These are phyloP conservation scores for Naganishia kalamii DNA, from an alignment of 768 basidiomycete genomes.

Conservation along the genomic window DNA sequence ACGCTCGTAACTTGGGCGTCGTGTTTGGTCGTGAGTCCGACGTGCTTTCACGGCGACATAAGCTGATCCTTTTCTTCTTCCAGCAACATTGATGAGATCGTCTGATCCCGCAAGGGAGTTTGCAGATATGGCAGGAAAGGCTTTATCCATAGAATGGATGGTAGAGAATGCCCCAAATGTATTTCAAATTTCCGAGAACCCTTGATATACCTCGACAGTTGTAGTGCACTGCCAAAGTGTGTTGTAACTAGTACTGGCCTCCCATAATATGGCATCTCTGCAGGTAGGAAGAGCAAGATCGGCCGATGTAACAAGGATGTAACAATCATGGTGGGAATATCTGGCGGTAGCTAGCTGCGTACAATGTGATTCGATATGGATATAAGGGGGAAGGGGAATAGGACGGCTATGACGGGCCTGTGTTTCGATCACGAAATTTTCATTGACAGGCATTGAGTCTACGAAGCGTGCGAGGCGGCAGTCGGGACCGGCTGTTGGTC, in stretches of 20 bases:
- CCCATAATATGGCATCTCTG: too few species aligned
- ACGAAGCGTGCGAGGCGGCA: too few species aligned
- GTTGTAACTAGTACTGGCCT: neutral
- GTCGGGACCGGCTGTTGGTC: too few species aligned
- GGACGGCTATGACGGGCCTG: too few species aligned
- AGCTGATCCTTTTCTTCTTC: slow-evolving; percentile 8
- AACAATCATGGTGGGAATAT: too few species aligned
- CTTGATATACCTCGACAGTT: slow-evolving; percentile 10
- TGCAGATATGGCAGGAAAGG: slow-evolving; percentile 92
- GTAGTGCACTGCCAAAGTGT: neutral
- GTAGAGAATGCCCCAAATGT: slow-evolving; percentile 60
- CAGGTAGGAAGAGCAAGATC: neutral
- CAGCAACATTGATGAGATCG: slow-evolving; percentile 91
- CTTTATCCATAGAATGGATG: slow-evolving; percentile 86
- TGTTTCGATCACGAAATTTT: too few species aligned
- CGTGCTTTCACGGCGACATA: neutral
- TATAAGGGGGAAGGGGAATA: too few species aligned
- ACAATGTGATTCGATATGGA: too few species aligned
- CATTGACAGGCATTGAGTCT: too few species aligned
- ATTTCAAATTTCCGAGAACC: neutral
- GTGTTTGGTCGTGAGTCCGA: slow-evolving; percentile 87
- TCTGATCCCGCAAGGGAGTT: slow-evolving; percentile 80
- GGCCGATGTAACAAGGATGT: too few species aligned
- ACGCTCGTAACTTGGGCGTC: slow-evolving; percentile 85
- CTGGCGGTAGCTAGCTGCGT: too few species aligned